Conservation (phyloP, 345 rosid species). For the Geranium brycei region DNA sequence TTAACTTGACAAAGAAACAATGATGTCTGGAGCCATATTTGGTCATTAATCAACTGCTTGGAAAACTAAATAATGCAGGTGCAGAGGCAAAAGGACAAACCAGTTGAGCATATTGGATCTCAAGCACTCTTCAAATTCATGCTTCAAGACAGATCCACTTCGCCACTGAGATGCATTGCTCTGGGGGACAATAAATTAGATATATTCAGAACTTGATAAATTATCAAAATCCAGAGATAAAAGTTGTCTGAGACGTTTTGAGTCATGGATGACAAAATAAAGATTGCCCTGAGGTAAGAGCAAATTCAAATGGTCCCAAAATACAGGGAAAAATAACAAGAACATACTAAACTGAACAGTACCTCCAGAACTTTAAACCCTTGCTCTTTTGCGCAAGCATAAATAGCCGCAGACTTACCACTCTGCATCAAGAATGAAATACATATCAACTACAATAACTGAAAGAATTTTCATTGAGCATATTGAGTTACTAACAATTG, state of each 20-base stretch:
- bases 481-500: not conserved
- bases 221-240: not conserved
- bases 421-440: constrained; percentile 39
- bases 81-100: constrained; percentile 28
- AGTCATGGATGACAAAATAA: no score
- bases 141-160: constrained; percentile 65
- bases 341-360: constrained; percentile 10
- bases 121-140: constrained; percentile 74
- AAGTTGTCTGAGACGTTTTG: not conserved
- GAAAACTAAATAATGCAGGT: not conserved
- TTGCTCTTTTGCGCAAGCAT: constrained; percentile 88
- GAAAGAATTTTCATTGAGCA: constrained; percentile 3
- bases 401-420: constrained; percentile 89
- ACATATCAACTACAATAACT: constrained; percentile 1
- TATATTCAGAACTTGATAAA: constrained; percentile 4
- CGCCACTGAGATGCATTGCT: constrained; percentile 83
- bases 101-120: constrained; percentile 53
- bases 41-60: not conserved
- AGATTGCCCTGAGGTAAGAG: not conserved
- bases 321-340: constrained; percentile 3
- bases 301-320: not conserved
- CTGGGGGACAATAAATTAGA: constrained; percentile 27
- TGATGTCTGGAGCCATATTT: not conserved
- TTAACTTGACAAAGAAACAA: constrained; percentile 1
- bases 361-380: constrained; percentile 90